Base-by-base conservation (phyloP, 2,329 filamentous ascomycete species). In the Gaeumannomyces tritici region DNA sequence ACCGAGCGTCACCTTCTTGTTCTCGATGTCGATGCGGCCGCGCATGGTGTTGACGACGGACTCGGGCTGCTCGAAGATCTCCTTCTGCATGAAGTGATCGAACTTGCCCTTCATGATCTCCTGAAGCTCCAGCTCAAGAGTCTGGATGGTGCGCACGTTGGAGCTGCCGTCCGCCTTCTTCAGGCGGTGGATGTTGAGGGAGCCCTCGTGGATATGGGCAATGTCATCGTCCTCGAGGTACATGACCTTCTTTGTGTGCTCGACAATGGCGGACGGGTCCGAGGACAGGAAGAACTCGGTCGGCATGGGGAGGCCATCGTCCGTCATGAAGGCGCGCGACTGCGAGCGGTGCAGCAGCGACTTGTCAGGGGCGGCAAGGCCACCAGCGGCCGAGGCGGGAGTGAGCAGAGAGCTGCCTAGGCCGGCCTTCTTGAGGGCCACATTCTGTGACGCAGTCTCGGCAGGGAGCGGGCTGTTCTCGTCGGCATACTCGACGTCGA, bases 41-140 rank as follows among this genome's bases (percentile, higher is more conserved):
- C 95, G 91, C 95, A 99, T 99, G 69, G 95, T 97, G 85, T 99
- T 99, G 81, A 99, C 88, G 65, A 99, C 91, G 18, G 95, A 99
- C 80, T 99, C 95, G 73, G 95, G 95, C 83, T 99, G 95, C 84
- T 99, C 95, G 77, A 99, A 99, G 73, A 99, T 99, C 78, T 99
- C 95, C 87, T 99, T 99, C 77, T 99, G 95, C 95, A 99, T 99
- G 84, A 97, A 99, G 82, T 99, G 95, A 77, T 99, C 95, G 79
- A 98, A 99, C 76, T 95, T 96, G 78, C 95, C 95, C 89, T 99
- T 99, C 95, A 99, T 99, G 79, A 99, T 99, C 83, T 99, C 93
- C 82, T 99, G 95, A 67, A 99, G 89, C 83, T 99, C 92, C 60
- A 99, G 90, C 83, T 99, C 95, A 63, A 99, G 86, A 62, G 95